phyloP scores from a whole-genome alignment of 192 early-diverging fungal species.

The Backusella mclennaniae region DNA sequence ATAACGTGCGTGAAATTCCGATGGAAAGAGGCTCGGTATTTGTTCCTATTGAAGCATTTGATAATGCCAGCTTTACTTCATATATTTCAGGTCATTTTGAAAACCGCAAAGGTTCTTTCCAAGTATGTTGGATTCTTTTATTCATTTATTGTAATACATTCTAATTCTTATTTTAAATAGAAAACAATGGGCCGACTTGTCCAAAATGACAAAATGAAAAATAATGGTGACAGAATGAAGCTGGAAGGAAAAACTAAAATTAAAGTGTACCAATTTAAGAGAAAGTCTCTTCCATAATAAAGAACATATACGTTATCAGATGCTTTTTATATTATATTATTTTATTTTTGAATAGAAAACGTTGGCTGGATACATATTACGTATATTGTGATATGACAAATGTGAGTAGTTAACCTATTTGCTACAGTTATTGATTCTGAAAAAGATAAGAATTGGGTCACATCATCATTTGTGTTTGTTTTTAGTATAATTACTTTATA shows the following conservation, averaged over 20 bases:
- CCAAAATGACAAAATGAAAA: not conserved
- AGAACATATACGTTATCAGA: too few relatives aligned
- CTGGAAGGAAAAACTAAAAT: not conserved
- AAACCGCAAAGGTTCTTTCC: not conserved
- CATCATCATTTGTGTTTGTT: too few relatives aligned
- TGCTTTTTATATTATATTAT: too few relatives aligned
- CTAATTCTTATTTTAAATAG: not conserved
- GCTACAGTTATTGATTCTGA: too few relatives aligned
- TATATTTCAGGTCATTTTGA: not conserved
- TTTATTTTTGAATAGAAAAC: too few relatives aligned
- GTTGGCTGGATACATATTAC: too few relatives aligned
- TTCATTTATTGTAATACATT: not conserved
- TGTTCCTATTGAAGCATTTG: not conserved
- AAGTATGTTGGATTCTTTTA: not conserved
- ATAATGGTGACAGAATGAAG: not conserved
- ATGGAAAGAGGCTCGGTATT: not conserved
- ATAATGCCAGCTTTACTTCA: not conserved
- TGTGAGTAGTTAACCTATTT: too few relatives aligned
- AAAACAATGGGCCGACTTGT: not conserved
- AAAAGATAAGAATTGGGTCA: too few relatives aligned
- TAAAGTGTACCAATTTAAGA: not conserved
- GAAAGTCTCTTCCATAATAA: not conserved
- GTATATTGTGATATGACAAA: too few relatives aligned
- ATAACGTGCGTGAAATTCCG: not conserved
- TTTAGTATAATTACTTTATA: not conserved